Evolutionary conservation across 495 filamentous ascomycete species (phyloP).

Genomic region (Aspergillus taichungensis): DNA sequence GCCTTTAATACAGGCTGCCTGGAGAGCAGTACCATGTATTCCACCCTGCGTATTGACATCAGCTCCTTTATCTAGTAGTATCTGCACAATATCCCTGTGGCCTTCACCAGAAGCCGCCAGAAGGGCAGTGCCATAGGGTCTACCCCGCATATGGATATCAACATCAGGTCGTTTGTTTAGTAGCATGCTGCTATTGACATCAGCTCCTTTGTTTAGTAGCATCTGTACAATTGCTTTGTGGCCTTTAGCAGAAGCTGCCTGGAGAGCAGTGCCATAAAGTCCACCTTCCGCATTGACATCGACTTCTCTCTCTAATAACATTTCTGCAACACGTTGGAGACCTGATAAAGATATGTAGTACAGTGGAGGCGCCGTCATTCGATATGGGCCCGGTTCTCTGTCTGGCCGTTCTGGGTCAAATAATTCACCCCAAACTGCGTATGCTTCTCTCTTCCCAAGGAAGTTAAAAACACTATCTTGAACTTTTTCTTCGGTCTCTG

Average conservation of each 20-base stretch:
- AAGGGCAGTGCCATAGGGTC: slow-evolving; percentile 13
- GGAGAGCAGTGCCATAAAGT: slow-evolving; percentile 6
- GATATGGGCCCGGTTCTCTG: background rate
- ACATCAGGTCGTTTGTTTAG: slow-evolving; percentile 10
- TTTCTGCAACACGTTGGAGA: background rate
- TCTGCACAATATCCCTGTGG: slow-evolving; percentile 4
- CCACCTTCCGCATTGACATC: slow-evolving; percentile 14
- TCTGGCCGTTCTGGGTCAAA: background rate
- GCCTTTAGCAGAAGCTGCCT: slow-evolving; percentile 8
- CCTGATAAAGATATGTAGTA: slow-evolving; percentile 6
- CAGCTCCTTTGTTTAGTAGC: slow-evolving; percentile 12
- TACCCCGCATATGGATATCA: slow-evolving; percentile 5
- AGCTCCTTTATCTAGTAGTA: slow-evolving; percentile 11
- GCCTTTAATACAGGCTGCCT: slow-evolving; percentile 11
- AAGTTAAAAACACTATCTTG: slow-evolving; percentile 13
- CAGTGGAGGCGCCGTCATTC: background rate
- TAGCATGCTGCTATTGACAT: slow-evolving; percentile 13
- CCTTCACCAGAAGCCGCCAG: slow-evolving; percentile 9
- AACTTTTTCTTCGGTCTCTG: slow-evolving; percentile 19
- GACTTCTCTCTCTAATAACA: slow-evolving; percentile 1
- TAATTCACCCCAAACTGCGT: slow-evolving; percentile 6
- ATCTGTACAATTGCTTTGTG: slow-evolving; percentile 9
- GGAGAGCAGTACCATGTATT: slow-evolving; percentile 5
- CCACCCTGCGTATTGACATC: slow-evolving; percentile 9
- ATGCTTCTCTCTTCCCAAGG: slow-evolving; percentile 6